Evolutionary conservation across 2,329 filamentous ascomycete genomes (phyloP), one percentile per base, ranked within the genome.

Genomic region (Ploettnerulaceae sp.): DNA sequence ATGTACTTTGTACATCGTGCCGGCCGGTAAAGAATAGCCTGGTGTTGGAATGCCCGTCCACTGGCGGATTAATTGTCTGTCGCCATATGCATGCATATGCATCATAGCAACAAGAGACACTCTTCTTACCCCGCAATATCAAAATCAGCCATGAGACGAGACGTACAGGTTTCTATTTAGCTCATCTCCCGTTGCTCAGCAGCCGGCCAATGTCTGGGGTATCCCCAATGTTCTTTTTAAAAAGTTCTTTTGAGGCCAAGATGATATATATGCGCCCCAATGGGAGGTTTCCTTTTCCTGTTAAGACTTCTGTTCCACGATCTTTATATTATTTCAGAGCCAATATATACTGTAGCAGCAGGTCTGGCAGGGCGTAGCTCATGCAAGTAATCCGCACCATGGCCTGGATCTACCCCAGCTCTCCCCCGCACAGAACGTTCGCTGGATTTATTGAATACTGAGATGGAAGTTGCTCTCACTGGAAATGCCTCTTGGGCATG

Each of bases 361-460:
- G 28, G 26, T 38, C 28, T 14, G 34, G 21, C 34, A 39, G 36
- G 15, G 22, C 29, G 33, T 40, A 22, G 22, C 21, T 35, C 21
- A 29, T 15, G 34, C n/a, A 29, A 24, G 33, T 28, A 28, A 41
- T 32, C 47, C 21, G 22, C 26, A 25, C 20, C 17, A n/a, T n/a
- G n/a, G n/a, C 43, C 32, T 41, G 42, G 29, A 51, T 44, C 48
- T 40, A 44, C 44, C 44, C 49, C 41, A 37, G 49, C 36, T 39
- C 25, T 31, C 25, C 31, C 40, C 40, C 39, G 31, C 44, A 47
- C 41, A 37, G 18, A n/a, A 42, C 17, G 38, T 29, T 21, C 17
- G 4, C 37, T 17, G 14, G 25, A 18, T 40, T 20, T n/a, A 12
- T 9, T 31, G 37, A 40, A 29, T 28, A 15, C 28, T 29, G 17